Percentiles rank a stretch among this genome's conserved stretches.
Evolutionary conservation across 1,139 yeast species (phyloP).

Genomic region (Geotrichum histeridarum): DNA sequence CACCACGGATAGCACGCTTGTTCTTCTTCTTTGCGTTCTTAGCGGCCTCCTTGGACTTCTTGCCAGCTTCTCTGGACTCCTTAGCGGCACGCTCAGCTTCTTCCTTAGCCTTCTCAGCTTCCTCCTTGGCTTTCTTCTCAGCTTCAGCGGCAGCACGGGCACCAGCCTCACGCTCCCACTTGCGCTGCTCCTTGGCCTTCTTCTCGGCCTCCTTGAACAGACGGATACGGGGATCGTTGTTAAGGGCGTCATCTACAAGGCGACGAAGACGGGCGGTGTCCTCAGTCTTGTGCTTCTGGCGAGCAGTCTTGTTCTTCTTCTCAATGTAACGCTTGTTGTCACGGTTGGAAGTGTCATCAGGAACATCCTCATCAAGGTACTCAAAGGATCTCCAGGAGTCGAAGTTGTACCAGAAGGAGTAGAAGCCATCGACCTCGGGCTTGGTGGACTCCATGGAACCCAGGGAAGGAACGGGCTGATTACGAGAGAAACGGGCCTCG

Average conservation of each 20-base stretch:
- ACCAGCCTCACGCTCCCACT: slow-evolving; percentile 98
- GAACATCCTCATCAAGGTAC: slow-evolving; percentile 97
- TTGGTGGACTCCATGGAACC: slow-evolving; percentile 67
- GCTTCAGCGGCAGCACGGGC: slow-evolving; percentile 93
- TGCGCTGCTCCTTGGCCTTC: slow-evolving; percentile 88
- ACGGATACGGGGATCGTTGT: slow-evolving; percentile 93
- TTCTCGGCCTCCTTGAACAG: slow-evolving; percentile 89
- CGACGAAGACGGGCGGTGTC: slow-evolving; percentile 88
- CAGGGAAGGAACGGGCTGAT: slow-evolving; percentile 77
- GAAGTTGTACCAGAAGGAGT: slow-evolving; percentile 87
- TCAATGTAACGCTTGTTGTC: slow-evolving; percentile 98
- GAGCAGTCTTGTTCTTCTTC: slow-evolving; percentile 92
- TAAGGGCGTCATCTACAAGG: slow-evolving; percentile 79
- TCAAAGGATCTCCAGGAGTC: slow-evolving; percentile 99
- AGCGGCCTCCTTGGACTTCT: slow-evolving; percentile 96
- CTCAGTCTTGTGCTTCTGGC: slow-evolving; percentile 96
- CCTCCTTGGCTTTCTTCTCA: slow-evolving; percentile 75
- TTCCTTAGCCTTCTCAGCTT: slow-evolving; percentile 75
- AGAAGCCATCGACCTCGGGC: slow-evolving; percentile 83
- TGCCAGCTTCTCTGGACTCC: slow-evolving; percentile 56
- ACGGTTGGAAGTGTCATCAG: slow-evolving; percentile 98
- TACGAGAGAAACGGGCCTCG: slow-evolving; percentile 88
- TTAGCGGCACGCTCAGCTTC: slow-evolving; percentile 66
- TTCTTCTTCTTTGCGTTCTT: slow-evolving; percentile 96
- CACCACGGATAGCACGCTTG: slow-evolving; percentile 82